Percentiles rank a stretch among this genome's conserved stretches.
Evolutionary conservation across 1,139 yeast genomes (phyloP).

Genomic region (Candida sp.): DNA sequence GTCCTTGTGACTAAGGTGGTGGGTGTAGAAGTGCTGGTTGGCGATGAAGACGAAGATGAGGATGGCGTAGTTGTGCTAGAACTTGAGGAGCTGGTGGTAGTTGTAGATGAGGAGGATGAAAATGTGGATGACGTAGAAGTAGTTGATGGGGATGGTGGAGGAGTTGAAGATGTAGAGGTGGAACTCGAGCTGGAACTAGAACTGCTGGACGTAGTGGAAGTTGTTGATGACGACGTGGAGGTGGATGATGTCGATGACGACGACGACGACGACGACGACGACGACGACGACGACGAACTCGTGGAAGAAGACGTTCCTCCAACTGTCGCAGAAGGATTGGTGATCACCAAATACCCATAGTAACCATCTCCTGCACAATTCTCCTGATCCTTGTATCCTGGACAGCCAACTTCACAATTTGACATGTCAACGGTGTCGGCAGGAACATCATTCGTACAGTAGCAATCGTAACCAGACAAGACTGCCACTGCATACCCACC

Average conservation of each 20-base stretch:
- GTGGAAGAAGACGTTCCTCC: constrained; percentile 15
- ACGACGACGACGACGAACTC: background rate
- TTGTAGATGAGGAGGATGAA: constrained; percentile 7
- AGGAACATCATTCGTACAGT: constrained; percentile 64
- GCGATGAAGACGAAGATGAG: constrained; percentile 4
- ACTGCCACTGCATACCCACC: constrained; percentile 60
- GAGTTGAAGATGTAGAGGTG: background rate
- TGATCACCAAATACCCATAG: constrained; percentile 39
- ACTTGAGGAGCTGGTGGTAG: background rate
- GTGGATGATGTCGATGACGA: constrained; percentile 2
- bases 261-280: no score
- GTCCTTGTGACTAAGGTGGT: constrained; percentile 19
- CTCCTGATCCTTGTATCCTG: constrained; percentile 42
- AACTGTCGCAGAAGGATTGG: constrained; percentile 23
- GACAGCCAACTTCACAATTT: constrained; percentile 55
- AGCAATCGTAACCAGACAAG: constrained; percentile 55
- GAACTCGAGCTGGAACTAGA: background rate
- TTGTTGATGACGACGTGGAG: constrained; percentile 14
- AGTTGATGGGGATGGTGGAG: background rate
- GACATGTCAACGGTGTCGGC: constrained; percentile 30
- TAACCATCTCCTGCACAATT: constrained; percentile 36
- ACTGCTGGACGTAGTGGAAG: constrained; percentile 8
- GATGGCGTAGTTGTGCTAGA: background rate
- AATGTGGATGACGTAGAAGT: no score
- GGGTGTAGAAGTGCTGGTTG: constrained; percentile 3